Conservation (phyloP, 2,329 filamentous ascomycete genomes). For the Erysiphe pulchra region DNA sequence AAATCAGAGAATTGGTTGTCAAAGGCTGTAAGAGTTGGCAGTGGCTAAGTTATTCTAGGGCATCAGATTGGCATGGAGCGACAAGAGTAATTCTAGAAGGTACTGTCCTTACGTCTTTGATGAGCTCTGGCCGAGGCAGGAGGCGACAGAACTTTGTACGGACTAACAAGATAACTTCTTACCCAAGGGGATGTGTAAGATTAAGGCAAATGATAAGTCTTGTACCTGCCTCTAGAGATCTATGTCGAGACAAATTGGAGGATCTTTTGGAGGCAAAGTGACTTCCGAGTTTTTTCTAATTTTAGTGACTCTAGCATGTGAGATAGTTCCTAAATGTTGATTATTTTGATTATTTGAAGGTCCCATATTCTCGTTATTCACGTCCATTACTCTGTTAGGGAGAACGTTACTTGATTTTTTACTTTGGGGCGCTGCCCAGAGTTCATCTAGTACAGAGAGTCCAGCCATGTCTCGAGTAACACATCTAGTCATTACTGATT, state of each 20-base stretch:
- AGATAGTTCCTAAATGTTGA: not conserved
- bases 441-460: not conserved
- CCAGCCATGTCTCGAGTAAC: not conserved
- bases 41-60: not conserved
- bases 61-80: not conserved
- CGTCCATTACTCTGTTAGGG: not conserved
- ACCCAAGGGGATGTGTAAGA: not conserved
- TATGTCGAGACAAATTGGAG: not conserved
- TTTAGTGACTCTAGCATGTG: not conserved
- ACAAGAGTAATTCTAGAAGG: not conserved
- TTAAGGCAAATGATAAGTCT: not conserved
- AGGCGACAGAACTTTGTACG: not conserved
- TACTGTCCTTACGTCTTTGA: not conserved
- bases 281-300: not conserved
- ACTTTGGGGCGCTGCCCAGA: not conserved
- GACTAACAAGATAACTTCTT: not conserved
- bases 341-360: not conserved
- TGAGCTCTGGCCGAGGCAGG: not conserved
- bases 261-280: not conserved
- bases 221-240: not conserved
- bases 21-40: not conserved
- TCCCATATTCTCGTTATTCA: not conserved
- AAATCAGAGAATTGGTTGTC: not conserved
- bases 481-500: not conserved
- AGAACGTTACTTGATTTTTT: not conserved